Evolutionary conservation across 805 yeast genomes (phyloP), one percentile per base, ranked within the genome.

Genomic region (Metschnikowia arizonensis): DNA sequence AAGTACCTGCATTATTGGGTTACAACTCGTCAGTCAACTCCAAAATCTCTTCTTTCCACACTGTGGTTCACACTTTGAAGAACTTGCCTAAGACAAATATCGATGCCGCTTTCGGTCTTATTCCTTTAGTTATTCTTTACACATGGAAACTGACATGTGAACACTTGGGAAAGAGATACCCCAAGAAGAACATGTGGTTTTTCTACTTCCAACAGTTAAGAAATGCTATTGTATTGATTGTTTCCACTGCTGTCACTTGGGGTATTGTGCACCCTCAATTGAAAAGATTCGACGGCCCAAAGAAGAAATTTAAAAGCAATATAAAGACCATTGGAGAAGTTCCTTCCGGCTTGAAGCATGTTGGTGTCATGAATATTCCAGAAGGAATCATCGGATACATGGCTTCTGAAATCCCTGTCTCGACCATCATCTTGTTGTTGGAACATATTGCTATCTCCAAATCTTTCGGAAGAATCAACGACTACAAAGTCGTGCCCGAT

Each of bases 381-480:
- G 58, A 67, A 6, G 83, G 83, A 2, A 67, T 87, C 30, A 68
- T 81, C 32, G 56, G 67, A 7, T 78, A 76, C 29, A 65, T 90
- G 63, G 93, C 86, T 11, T 66, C 83, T 3, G 91, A 89, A 57
- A 68, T 90, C 40, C 97, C 97, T 7, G 91, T 90, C 38, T 84
- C 96, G 12, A 77, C 83, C 17, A 84, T 90, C 55, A 82, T 90
- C 49, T 74, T 90, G 56, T 76, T 90, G 52, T 74, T 90, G 55
- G 97, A 90, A 65, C 97, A 90, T 64, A 90, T 90, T 61, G 89
- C 97, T 42, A 90, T 90, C 56, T 75, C 97, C 42, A 90, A 89
- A 65, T 88, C 97, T 1, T 90, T 90, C 60, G 97, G 97, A 45
- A 79, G 97, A 66, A 71, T 89, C 54, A 89, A 90, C 61, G 96